Conservation (phyloP, 2,329 filamentous ascomycete genomes). For the Aureobasidium pullulans region DNA sequence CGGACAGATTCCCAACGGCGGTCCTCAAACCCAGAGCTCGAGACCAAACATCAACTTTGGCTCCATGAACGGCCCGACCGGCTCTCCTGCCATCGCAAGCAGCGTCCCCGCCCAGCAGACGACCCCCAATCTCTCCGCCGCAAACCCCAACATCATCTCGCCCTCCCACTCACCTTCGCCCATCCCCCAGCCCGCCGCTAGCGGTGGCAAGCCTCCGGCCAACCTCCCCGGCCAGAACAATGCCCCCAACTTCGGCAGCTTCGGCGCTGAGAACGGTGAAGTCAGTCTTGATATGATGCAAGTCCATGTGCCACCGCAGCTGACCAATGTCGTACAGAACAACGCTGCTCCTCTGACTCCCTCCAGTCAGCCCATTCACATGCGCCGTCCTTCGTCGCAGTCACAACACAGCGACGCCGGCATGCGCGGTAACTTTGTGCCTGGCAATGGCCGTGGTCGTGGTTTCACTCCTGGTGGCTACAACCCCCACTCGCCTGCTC, state of each 20-base stretch:
- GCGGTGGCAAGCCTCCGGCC: constrained; percentile 75
- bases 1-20: constrained; percentile 71
- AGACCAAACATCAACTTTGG: constrained; percentile 71
- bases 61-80: constrained; percentile 51
- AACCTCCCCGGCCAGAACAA: constrained; percentile 62
- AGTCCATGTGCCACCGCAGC: neutral
- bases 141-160: constrained; percentile 68
- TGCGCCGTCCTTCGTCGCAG: constrained; percentile 79
- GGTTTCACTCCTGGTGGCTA: constrained; percentile 46
- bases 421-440: constrained; percentile 31
- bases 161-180: constrained; percentile 86
- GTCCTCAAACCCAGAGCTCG: constrained; percentile 47
- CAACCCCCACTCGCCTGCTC: constrained; percentile 47
- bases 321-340: constrained; percentile 12
- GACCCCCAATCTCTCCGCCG: constrained; percentile 49
- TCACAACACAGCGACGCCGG: constrained; percentile 69
- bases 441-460: constrained; percentile 41
- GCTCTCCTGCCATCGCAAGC: constrained; percentile 54
- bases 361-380: constrained; percentile 63
- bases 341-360: constrained; percentile 43
- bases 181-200: constrained; percentile 81
- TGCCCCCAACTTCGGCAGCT: constrained; percentile 74
- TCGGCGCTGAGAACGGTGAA: constrained; percentile 62
- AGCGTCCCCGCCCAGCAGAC: constrained; percentile 57
- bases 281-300: constrained; percentile 54